Evolutionary conservation across 129 eudicot genomes (phyloP).

Genomic region (Smallanthus sonchifolius): DNA sequence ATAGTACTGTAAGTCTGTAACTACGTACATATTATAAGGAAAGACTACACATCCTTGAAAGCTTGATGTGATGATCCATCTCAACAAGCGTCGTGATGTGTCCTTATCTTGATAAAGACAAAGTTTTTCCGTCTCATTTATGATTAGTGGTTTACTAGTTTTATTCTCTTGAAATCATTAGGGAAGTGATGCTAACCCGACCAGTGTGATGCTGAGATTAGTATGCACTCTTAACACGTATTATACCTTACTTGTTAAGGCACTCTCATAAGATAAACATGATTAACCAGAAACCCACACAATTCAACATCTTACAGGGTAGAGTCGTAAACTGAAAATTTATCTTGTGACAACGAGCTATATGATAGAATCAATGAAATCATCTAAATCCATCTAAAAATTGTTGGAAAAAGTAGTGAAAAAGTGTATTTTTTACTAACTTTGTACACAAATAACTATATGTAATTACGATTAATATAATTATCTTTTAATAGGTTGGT

Average conservation of each 20-base stretch:
- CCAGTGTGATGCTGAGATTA: background rate
- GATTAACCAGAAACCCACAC: no score
- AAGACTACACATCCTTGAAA: background rate
- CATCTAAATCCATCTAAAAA: no score
- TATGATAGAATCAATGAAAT: no score
- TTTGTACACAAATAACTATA: no score
- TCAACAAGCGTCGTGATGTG: background rate
- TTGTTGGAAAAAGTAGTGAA: no score
- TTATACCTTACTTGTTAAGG: background rate
- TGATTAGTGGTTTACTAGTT: background rate
- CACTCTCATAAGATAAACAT: no score
- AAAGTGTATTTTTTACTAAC: no score
- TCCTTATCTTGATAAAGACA: background rate
- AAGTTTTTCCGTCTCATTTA: background rate
- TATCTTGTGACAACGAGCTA: no score
- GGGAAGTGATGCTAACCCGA: background rate
- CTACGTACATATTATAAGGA: background rate
- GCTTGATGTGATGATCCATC: background rate
- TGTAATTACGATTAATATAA: no score
- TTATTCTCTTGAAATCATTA: background rate
- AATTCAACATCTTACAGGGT: no score
- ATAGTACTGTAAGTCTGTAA: background rate
- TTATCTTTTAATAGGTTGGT: no score
- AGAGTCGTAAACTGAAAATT: no score
- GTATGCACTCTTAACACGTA: background rate